A percentile compares a stretch with the other conserved stretches of the same genome.
Evolutionary conservation across 305 asterid genomes (phyloP).

Genomic region (Fraxinus albicans): DNA sequence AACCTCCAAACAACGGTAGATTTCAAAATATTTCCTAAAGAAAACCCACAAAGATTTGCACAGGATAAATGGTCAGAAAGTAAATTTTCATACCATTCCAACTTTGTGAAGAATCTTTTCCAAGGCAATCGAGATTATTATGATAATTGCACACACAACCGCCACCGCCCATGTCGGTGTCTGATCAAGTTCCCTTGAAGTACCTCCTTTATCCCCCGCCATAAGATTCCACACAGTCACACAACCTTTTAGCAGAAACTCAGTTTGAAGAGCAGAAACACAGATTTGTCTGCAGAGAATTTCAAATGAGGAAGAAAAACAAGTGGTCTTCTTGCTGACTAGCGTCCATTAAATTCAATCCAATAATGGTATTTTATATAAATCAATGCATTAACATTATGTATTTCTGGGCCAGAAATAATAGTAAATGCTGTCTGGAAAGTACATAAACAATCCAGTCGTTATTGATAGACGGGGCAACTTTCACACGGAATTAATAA

Average conservation of each 20-base stretch:
- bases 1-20: conserved; percentile 11
- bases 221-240: conserved; percentile 21
- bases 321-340: not conserved
- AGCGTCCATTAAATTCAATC: not conserved
- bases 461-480: conserved; percentile 19
- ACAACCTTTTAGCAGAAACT: not conserved
- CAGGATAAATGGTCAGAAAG: not conserved
- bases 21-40: not conserved
- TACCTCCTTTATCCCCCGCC: conserved; percentile 29
- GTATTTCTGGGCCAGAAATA: not conserved
- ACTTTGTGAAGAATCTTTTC: conserved; percentile 71
- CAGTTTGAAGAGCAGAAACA: conserved; percentile 13
- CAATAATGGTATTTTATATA: not conserved
- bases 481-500: not conserved
- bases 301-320: not conserved
- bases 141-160: conserved; percentile 69
- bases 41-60: conserved; percentile 1
- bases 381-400: not conserved
- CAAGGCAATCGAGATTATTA: conserved; percentile 55
- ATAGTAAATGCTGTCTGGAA: not conserved
- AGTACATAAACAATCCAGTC: not conserved
- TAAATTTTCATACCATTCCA: conserved; percentile 45
- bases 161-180: conserved; percentile 89
- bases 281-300: conserved; percentile 7
- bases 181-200: conserved; percentile 50